Percentiles rank a stretch among this genome's conserved stretches.
Evolutionary conservation across 106 monocot genomes (phyloP).

Genomic region (Triglochin maritima): DNA sequence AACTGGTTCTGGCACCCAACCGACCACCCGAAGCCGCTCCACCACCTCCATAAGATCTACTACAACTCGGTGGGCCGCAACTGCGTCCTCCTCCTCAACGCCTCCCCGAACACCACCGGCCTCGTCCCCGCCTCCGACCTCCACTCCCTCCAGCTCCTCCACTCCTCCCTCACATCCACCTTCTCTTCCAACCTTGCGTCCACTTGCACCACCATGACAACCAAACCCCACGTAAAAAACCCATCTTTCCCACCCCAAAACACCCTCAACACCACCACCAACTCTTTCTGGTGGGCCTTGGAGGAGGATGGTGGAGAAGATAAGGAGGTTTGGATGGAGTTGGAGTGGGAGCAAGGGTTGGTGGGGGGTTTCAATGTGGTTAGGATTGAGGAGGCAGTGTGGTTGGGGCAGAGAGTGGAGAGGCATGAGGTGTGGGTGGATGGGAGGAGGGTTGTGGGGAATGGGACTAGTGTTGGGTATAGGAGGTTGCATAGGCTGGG

Average conservation of each 20-base stretch:
- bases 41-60: conserved; percentile 59
- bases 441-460: conserved; percentile 31
- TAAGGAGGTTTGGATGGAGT: conserved; percentile 48
- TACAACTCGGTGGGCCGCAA: conserved; percentile 86
- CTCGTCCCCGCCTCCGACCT: conserved; percentile 49
- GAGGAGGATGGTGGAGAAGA: conserved; percentile 1
- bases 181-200: conserved; percentile 41
- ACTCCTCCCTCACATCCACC: conserved; percentile 39
- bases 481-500: conserved; percentile 61
- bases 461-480: conserved; percentile 76
- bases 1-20: conserved; percentile 94
- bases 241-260: conserved; percentile 22
- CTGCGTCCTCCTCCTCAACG: conserved; percentile 82
- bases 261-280: conserved; percentile 48
- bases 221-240: conserved; percentile 42
- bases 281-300: conserved; percentile 66
- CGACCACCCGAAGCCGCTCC: conserved; percentile 49
- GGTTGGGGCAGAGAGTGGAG: conserved; percentile 64
- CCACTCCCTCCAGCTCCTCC: conserved; percentile 42
- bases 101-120: conserved; percentile 74
- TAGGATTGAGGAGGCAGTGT: conserved; percentile 60
- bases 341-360: conserved; percentile 2
- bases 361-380: conserved; percentile 63
- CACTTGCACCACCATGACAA: conserved; percentile 44
- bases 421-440: conserved; percentile 42